A percentile compares a stretch with the other conserved stretches of the same genome.
These are phyloP conservation scores for Purshia tridentata DNA, from an alignment of 306 rosid genomes.

Conservation along the genomic window DNA sequence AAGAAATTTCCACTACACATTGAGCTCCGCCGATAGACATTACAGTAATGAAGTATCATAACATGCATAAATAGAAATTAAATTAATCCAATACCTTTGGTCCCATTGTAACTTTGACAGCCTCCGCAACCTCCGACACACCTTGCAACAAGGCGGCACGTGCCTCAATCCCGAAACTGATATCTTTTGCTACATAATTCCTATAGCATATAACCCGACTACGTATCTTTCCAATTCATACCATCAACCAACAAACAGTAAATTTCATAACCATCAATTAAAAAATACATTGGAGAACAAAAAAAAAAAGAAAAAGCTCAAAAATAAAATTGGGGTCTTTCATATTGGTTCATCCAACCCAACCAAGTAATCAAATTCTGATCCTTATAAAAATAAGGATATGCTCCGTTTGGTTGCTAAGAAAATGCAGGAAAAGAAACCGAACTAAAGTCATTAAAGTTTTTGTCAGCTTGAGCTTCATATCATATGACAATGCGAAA, in stretches of 20 bases:
- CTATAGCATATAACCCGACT: slow-evolving; percentile 49
- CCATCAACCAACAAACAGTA: slow-evolving; percentile 2
- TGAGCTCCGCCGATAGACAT: not conserved
- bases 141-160: slow-evolving; percentile 90
- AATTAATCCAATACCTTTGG: slow-evolving; percentile 63
- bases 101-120: slow-evolving; percentile 98
- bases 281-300: not conserved
- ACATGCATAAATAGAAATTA: slow-evolving; percentile 1
- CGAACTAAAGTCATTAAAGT: not conserved
- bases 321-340: slow-evolving; percentile 6
- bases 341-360: not conserved
- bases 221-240: slow-evolving; percentile 36
- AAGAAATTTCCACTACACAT: not conserved
- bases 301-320: not conserved
- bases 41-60: not conserved
- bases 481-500: not conserved
- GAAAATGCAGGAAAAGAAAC: slow-evolving; percentile 1
- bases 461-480: not conserved
- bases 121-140: slow-evolving; percentile 89
- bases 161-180: slow-evolving; percentile 77
- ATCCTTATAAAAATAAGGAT: not conserved
- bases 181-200: slow-evolving; percentile 78
- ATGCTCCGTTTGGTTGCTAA: not conserved
- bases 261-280: slow-evolving; percentile 4
- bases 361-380: not conserved